Percentiles rank a stretch among this genome's conserved stretches.
Conservation (phyloP, 495 filamentous ascomycete genomes). For the Penicillium psychrofluorescens region DNA sequence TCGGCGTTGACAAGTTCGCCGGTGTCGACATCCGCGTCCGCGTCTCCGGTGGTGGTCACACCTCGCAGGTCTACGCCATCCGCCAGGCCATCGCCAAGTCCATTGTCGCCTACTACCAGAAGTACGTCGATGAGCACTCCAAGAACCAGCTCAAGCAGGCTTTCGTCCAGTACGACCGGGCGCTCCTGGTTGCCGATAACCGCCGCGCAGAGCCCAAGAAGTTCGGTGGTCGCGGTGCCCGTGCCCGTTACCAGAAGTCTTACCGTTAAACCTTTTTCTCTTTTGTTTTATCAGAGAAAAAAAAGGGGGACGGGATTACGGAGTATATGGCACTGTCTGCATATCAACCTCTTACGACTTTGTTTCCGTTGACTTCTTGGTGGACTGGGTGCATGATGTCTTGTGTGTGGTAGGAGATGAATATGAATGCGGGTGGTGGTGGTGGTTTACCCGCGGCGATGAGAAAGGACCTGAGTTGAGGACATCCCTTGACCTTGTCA, state of each 20-base stretch:
- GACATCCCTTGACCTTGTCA: conserved; percentile 1
- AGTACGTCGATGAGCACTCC: conserved; percentile 98
- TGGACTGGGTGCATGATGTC: neutral
- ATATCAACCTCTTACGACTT: neutral
- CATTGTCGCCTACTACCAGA: conserved; percentile 99
- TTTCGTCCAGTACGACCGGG: conserved; percentile 90
- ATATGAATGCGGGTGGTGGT: too few relatives aligned
- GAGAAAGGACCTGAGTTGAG: neutral
- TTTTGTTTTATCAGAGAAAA: conserved; percentile 13
- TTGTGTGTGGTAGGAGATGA: neutral
- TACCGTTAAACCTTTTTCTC: conserved; percentile 51
- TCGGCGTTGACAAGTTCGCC: conserved; percentile 94
- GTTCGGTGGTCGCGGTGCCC: conserved; percentile 80
- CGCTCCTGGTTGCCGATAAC: conserved; percentile 95
- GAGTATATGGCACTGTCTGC: conserved; percentile 9
- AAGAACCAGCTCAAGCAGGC: conserved; percentile 98
- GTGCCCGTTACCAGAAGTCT: conserved; percentile 91
- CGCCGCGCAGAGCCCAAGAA: conserved; percentile 91
- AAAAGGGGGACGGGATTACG: conserved; percentile 14
- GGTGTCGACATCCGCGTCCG: conserved; percentile 95
- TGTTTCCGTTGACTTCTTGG: neutral
- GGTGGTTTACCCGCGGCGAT: neutral
- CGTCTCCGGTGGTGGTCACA: conserved; percentile 95
- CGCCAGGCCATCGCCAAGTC: conserved; percentile 98
- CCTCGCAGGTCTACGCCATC: conserved; percentile 96